Conservation (phyloP, 441 rosid genomes). For the Viola pubescens region DNA sequence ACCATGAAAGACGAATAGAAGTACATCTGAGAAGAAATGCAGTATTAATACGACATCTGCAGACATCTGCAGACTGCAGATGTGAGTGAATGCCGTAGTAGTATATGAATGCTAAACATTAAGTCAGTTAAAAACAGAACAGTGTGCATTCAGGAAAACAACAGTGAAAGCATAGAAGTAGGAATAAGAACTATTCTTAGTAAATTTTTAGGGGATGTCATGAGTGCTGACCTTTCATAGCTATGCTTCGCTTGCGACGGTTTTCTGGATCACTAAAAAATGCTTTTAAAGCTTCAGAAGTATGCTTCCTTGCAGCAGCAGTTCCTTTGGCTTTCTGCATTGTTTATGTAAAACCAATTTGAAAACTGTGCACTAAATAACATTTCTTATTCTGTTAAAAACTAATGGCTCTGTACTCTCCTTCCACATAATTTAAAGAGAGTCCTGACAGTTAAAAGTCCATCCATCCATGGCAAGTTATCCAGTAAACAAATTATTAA, state of each 20-base stretch:
- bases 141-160: neutral
- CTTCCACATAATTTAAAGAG: neutral
- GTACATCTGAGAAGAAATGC: too few species aligned
- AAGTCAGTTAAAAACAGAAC: too few species aligned
- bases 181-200: too few species aligned
- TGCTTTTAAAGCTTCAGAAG: conserved; percentile 69
- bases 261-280: conserved; percentile 78
- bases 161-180: too few species aligned
- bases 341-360: neutral
- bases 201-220: conserved; percentile 2
- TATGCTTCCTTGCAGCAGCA: conserved; percentile 69
- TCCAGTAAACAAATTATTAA: too few species aligned
- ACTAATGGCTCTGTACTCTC: conserved; percentile 4
- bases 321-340: conserved; percentile 83
- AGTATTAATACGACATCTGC: too few species aligned
- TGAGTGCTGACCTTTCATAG: conserved; percentile 68
- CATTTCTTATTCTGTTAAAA: neutral
- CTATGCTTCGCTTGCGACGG: conserved; percentile 69
- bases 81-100: too few species aligned
- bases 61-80: too few species aligned
- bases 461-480: too few species aligned
- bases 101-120: too few species aligned
- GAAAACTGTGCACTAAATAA: neutral
- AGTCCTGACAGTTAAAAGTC: too few species aligned
- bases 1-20: too few species aligned